Base-by-base conservation (phyloP, 2,329 filamentous ascomycete genomes). In the Sclerotinia minor region DNA sequence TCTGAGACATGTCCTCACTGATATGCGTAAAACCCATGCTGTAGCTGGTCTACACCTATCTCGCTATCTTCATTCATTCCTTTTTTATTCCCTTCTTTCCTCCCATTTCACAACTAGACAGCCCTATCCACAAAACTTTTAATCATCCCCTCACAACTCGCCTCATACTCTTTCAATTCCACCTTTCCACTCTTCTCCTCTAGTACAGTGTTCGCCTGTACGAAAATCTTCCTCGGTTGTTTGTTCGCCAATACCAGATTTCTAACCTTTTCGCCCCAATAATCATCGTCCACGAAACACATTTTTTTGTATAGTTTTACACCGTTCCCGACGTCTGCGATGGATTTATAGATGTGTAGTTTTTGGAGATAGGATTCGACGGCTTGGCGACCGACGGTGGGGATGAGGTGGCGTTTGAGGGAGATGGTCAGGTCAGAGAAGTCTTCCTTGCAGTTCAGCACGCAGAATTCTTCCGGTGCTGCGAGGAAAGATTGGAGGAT, bases 271-370 rank as follows among this genome's bases (percentile, higher is more conserved):
- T 86, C 87, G 67, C 90, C 92, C 86, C 92, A 97, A 81, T 92
- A 97, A 50, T 92, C 89, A 64, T 87, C 80, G 68, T 91, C 91
- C 29, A 97, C 94, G 32, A 85, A 82, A 9, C 94, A 96, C 84
- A 97, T 94, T 41, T 89, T 85, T 69, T 89, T 87, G 77, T 96
- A 98, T 79, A 97, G 86, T 73, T 86, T 86, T 72, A 85, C 88
- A n/a, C 92, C 94, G 2, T 84, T 85, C 73, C 89, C 85, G 24
- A 94, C 84, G 77, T 98, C 92, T 8, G 92, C 94, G 0, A 92
- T 97, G 5, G 89, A 87, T 83, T 97, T 97, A 83, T 92, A 97
- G 71, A 97, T 84, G 79, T 97, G 94, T 70, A 98, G 81, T 79
- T 96, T 95, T 81, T 96, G 93, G 63, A 98, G 83, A 77, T 96